phyloP scores from a whole-genome alignment of 495 filamentous ascomycete species.

The Niebla homalea region DNA sequence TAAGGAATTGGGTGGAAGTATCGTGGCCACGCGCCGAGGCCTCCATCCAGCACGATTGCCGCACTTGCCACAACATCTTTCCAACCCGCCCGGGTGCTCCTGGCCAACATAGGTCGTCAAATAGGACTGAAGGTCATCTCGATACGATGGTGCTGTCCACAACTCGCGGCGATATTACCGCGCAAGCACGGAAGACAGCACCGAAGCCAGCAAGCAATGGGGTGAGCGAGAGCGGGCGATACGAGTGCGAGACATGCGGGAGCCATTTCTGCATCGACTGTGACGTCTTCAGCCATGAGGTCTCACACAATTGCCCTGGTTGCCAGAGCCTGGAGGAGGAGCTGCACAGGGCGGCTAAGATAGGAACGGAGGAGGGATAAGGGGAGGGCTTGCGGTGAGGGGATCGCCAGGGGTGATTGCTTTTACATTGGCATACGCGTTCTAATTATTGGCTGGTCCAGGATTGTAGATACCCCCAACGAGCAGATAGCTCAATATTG shows the following conservation, averaged over 20 bases:
- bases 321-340: conserved; percentile 52
- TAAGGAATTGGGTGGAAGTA: conserved; percentile 83
- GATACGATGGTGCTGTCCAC: conserved; percentile 12
- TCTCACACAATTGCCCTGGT: conserved; percentile 88
- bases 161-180: not conserved
- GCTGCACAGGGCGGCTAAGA: not conserved
- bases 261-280: conserved; percentile 97
- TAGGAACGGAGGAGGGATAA: not conserved
- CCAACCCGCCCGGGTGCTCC: conserved; percentile 31
- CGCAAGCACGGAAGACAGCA: not conserved
- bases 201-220: conserved; percentile 29
- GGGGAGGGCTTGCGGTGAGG: conserved; percentile 3
- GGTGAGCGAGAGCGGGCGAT: conserved; percentile 75
- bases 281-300: conserved; percentile 86
- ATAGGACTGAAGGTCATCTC: conserved; percentile 2
- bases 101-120: not conserved
- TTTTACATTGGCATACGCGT: too few relatives aligned
- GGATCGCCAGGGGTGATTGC: too few relatives aligned
- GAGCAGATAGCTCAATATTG: too few relatives aligned
- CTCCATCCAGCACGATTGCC: conserved; percentile 28
- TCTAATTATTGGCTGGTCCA: too few relatives aligned
- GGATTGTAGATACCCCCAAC: too few relatives aligned
- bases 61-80: conserved; percentile 40
- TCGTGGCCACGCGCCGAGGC: conserved; percentile 56
- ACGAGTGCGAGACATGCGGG: conserved; percentile 70